Evolutionary conservation across 345 rosid genomes (phyloP), one percentile per base, ranked within the genome.

Genomic region (Eucalyptus leucophloia): DNA sequence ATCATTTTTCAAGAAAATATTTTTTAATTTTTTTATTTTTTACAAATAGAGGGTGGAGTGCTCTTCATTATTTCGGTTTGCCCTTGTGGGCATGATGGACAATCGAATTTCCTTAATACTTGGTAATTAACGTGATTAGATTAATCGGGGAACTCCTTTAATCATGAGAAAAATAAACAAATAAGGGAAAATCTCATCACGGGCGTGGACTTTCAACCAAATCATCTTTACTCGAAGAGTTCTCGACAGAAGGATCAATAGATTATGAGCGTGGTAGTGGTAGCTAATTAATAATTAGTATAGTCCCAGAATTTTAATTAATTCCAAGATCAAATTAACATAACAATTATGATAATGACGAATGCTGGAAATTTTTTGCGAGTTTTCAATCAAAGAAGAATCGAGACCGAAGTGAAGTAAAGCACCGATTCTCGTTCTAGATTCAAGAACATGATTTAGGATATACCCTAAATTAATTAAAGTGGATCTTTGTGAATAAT

Each of bases 21-120:
- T 30, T 65, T 62, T n/a, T 0, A 7, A 7, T 0, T 7, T 16
- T 15, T n/a, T 65, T 8, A 16, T 16, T 65, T 65, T 65, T n/a
- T 8, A 9, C 19, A n/a, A 65, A n/a, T 16, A 9, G 32, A n/a
- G 37, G 21, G 10, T 65, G 34, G 32, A 15, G 19, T n/a, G 37
- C 37, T 17, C 40, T 7, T 65, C 19, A n/a, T n/a, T 12, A 62
- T 62, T 62, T 6, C 16, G 18, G n/a, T 30, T 62, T 30, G 69
- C 69, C 69, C 69, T 1, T n/a, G 34, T 65, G 77, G 77, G 11
- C 77, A n/a, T 16, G 40, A 65, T 65, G 77, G 40, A 16, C 77
- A 65, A n/a, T 65, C 77, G 19, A 65, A n/a, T 65, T 65, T 16
- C 77, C 17, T n/a, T 8, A 8, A 8, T n/a, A 15, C 6, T 65